phyloP scores from a whole-genome alignment of 1,284 basidiomycete species.

The Trichosporon sp. region DNA sequence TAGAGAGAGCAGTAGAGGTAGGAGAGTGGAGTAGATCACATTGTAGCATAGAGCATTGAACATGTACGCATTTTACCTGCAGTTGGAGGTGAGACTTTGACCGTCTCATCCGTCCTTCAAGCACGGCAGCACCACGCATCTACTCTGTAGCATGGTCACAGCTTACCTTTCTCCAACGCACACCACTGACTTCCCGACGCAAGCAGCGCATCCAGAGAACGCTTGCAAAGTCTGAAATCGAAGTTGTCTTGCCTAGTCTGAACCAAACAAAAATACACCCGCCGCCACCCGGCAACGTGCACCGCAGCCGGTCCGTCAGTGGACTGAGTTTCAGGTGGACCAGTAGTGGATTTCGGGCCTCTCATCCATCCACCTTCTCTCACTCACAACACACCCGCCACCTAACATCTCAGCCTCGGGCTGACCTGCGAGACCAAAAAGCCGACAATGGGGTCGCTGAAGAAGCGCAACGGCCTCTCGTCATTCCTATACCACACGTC shows the following conservation, averaged over 20 bases:
- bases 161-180: too few species aligned
- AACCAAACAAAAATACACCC: neutral
- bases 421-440: neutral
- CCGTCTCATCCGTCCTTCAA: too few species aligned
- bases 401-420: too few species aligned
- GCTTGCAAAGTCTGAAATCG: neutral
- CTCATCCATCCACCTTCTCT: neutral
- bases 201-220: neutral
- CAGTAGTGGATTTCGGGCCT: neutral
- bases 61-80: neutral
- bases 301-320: neutral
- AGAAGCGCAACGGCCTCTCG: slow-evolving; percentile 12
- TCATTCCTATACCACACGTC: slow-evolving; percentile 42
- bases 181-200: neutral
- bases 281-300: neutral
- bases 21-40: neutral
- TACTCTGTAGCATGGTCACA: neutral
- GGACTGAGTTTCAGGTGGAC: too few species aligned
- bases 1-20: slow-evolving; percentile 7
- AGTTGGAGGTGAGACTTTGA: too few species aligned
- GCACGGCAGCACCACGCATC: too few species aligned
- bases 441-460: neutral
- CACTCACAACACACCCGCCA: neutral
- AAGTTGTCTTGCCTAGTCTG: neutral
- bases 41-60: neutral